Evolutionary conservation across 495 filamentous ascomycete genomes (phyloP).

Genomic region (Neurospora tetraspora): DNA sequence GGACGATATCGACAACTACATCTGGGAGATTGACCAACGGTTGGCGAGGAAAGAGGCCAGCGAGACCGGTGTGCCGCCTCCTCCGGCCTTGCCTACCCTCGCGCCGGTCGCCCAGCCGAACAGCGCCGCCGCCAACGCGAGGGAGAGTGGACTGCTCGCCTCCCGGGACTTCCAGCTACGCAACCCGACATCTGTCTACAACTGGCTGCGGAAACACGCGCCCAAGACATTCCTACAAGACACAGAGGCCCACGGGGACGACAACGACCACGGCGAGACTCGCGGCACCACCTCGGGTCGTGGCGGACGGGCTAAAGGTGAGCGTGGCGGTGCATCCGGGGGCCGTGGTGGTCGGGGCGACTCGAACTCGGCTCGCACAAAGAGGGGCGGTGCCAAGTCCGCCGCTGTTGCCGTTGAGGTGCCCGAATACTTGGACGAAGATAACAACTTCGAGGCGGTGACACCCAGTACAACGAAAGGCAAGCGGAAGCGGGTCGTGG

Average conservation of each 20-base stretch:
- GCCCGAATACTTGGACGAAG: constrained; percentile 24
- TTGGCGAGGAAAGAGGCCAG: constrained; percentile 37
- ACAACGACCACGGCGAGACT: constrained; percentile 24
- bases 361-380: constrained; percentile 10
- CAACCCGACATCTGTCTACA: constrained; percentile 80
- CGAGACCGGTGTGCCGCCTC: constrained; percentile 5
- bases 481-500: constrained; percentile 44
- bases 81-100: constrained; percentile 21
- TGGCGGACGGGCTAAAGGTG: constrained; percentile 10
- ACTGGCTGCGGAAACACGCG: constrained; percentile 78
- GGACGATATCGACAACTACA: constrained; percentile 72
- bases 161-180: constrained; percentile 50
- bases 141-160: not conserved
- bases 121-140: constrained; percentile 18
- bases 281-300: constrained; percentile 17
- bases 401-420: constrained; percentile 20
- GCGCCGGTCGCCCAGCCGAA: constrained; percentile 27
- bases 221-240: constrained; percentile 79
- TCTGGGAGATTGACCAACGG: constrained; percentile 57
- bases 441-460: constrained; percentile 32
- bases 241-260: constrained; percentile 48
- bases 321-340: constrained; percentile 6
- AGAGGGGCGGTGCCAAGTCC: constrained; percentile 12
- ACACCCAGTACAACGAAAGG: constrained; percentile 32
- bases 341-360: not conserved